phyloP scores from a whole-genome alignment of 768 basidiomycete genomes.

The Tephrocybe sp. region DNA sequence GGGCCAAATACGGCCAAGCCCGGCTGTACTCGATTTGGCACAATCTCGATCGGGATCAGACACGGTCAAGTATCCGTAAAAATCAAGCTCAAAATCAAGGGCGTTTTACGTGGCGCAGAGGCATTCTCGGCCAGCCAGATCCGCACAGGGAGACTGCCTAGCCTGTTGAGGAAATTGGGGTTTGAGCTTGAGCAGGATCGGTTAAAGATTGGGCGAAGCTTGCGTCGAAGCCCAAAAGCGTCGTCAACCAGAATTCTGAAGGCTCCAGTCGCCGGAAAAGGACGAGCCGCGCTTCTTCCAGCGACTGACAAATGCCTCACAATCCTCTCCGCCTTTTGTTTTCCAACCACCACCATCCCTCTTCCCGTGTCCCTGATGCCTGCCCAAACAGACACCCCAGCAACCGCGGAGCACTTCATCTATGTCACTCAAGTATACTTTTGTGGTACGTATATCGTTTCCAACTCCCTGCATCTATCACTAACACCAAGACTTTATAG shows the following conservation, averaged over 20 bases:
- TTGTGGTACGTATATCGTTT: conserved; percentile 62
- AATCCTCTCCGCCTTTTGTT: conserved; percentile 35
- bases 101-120: conserved; percentile 16
- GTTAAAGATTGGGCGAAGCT: conserved; percentile 17
- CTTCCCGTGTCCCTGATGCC: conserved; percentile 26
- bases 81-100: background rate
- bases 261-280: conserved; percentile 25
- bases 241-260: conserved; percentile 20
- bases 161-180: conserved; percentile 12
- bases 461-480: conserved; percentile 21
- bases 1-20: conserved; percentile 14
- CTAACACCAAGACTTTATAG: conserved; percentile 41
- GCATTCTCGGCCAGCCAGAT: conserved; percentile 3
- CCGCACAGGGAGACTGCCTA: conserved; percentile 11
- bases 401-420: conserved; percentile 73
- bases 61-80: background rate
- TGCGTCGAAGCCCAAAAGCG: conserved; percentile 13
- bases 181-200: conserved; percentile 11
- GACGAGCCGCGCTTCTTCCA: conserved; percentile 43
- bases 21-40: conserved; percentile 10
- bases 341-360: conserved; percentile 34
- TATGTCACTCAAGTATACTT: conserved; percentile 84
- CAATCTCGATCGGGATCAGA: conserved; percentile 17
- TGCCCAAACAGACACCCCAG: conserved; percentile 37
- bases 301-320: conserved; percentile 46